Conservation (phyloP, 495 filamentous ascomycete genomes). For the Darksidea phi region DNA sequence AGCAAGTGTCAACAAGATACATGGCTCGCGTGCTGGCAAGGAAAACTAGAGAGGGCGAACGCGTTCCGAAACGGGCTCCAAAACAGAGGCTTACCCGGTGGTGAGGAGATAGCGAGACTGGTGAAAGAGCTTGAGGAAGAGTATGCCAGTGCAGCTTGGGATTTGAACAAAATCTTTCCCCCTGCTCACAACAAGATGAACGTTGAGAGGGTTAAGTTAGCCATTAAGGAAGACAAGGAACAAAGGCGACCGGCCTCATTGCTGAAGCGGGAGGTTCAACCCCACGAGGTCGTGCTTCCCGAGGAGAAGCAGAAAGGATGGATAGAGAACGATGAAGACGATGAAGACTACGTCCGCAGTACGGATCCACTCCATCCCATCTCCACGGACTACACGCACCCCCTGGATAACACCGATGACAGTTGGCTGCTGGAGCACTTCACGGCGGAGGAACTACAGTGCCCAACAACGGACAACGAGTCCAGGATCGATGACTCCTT, state of each 20-base stretch:
- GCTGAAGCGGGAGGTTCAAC: conserved; percentile 12
- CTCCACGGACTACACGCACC: neutral
- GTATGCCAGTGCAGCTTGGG: conserved; percentile 1
- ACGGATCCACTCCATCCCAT: neutral
- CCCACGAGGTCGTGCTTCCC: conserved; percentile 7
- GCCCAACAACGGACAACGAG: too few relatives aligned
- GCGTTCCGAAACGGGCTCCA: neutral
- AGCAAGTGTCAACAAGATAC: conserved; percentile 7
- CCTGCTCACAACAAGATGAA: neutral
- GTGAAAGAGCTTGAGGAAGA: conserved; percentile 1
- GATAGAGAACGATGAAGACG: neutral
- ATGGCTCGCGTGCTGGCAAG: neutral
- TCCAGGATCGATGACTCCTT: too few relatives aligned
- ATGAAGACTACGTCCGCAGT: neutral
- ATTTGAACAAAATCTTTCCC: neutral
- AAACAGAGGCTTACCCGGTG: neutral
- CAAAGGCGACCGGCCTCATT: neutral
- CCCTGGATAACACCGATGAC: neutral
- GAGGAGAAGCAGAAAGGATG: neutral
- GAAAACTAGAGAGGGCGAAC: conserved; percentile 1
- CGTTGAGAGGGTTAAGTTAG: neutral
- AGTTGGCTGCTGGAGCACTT: conserved; percentile 1
- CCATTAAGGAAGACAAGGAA: neutral
- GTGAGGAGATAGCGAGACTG: neutral
- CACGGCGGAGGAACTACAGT: neutral